Base-by-base conservation (phyloP, 495 filamentous ascomycete genomes). In the Halenospora varia region DNA sequence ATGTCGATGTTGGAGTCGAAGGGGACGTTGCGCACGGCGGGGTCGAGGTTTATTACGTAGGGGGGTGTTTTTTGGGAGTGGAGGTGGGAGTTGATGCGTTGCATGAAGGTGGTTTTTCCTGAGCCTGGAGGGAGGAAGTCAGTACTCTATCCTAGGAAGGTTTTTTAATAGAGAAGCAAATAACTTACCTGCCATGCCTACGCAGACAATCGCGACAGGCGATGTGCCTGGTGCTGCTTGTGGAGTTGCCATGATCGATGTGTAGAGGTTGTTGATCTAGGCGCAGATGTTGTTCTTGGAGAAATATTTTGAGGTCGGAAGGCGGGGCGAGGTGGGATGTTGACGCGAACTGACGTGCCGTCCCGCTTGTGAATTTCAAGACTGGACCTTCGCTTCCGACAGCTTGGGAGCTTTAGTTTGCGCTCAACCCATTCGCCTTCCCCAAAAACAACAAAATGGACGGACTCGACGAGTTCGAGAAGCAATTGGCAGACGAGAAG, bases 1-100 rank as follows among this genome's bases (percentile, higher is more conserved):
- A 99, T 99, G 71, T 99, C 94, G 76, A 99, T 97, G 73, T 99
- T 97, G 74, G 84, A 84, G 57, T 96, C 90, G 71, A 97, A 99
- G n/a, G 94, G 95, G n/a, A 97, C 87, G 56, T 84, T 88, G 56
- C 88, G 83, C 25, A 99, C 93, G 39, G 95, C 94, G 4, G 94
- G 94, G 71, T 99, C 94, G 45, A 99, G 87, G 72, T 99, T 99
- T 58, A 99, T 84, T 44, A 97, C 89, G 70, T 99, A 99, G 17
- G 91, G 92, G 0, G 86, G 83, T 8, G 81, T 77, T 49, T 82
- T 81, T 66, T 88, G 77, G 10, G 81, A 77, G 66, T 97, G 90
- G 2, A 97, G 84, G 65, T 98, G 78, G 1, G 93, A 85, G 68
- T 95, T 96, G 66, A 97, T 93, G 64, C 94, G 83, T 66, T 97